Conservation (phyloP, 768 basidiomycete genomes). For the Collybia sordida region DNA sequence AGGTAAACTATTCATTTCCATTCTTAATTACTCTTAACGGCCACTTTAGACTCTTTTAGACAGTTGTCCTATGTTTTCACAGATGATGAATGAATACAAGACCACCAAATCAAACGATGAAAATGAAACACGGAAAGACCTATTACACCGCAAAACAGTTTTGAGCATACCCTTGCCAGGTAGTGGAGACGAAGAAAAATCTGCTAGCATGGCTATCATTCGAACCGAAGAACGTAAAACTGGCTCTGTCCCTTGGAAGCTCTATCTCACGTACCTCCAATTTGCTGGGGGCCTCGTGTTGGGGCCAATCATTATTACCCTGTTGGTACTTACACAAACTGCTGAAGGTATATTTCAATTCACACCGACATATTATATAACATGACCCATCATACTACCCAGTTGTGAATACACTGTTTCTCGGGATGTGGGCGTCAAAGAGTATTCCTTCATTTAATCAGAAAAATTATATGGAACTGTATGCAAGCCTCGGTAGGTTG, state of each 20-base stretch:
- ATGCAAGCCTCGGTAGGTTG: constrained; percentile 40
- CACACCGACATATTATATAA: not conserved
- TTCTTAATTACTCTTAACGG: not conserved
- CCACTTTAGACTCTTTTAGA: constrained; percentile 40
- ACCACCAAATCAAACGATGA: constrained; percentile 35
- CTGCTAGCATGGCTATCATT: constrained; percentile 35
- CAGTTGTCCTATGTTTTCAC: constrained; percentile 41
- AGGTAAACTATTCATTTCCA: constrained; percentile 26
- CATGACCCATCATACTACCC: not conserved
- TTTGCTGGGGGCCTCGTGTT: constrained; percentile 47
- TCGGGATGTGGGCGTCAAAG: constrained; percentile 71
- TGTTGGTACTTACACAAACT: constrained; percentile 47
- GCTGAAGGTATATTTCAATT: constrained; percentile 39
- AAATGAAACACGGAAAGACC: constrained; percentile 13
- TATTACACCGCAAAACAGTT: constrained; percentile 6
- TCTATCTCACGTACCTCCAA: constrained; percentile 48
- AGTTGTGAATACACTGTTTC: constrained; percentile 66
- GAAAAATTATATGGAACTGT: constrained; percentile 67
- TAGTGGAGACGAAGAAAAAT: constrained; percentile 20
- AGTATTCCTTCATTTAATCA: constrained; percentile 57
- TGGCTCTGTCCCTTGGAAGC: constrained; percentile 48
- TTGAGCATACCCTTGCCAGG: not conserved
- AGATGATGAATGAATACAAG: constrained; percentile 57
- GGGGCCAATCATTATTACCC: constrained; percentile 41
- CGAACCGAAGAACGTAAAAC: constrained; percentile 56